A percentile compares a stretch with the other conserved stretches of the same genome.
These are phyloP conservation scores for Colletotrichum liriopes DNA, from an alignment of 2,329 filamentous ascomycete genomes.

Conservation along the genomic window DNA sequence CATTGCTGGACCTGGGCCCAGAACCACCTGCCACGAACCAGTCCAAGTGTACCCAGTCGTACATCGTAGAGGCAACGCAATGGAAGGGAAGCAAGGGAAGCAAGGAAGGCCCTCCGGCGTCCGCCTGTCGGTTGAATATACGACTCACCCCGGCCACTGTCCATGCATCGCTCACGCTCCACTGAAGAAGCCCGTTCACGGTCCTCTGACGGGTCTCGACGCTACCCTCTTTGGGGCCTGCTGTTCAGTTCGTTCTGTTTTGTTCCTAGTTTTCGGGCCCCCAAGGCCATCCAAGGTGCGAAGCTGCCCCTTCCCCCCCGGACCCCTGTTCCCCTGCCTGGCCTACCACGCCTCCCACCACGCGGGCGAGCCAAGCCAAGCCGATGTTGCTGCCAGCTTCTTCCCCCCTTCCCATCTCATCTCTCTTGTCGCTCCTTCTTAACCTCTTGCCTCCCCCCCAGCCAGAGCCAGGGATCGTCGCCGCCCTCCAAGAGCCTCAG, in stretches of 20 bases:
- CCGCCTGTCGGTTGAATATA: slow-evolving; percentile 7
- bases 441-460: slow-evolving; percentile 21
- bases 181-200: slow-evolving; percentile 32
- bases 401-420: slow-evolving; percentile 22
- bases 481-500: slow-evolving; percentile 23
- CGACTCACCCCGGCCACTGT: slow-evolving; percentile 16
- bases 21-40: slow-evolving; percentile 28
- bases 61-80: background rate
- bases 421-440: slow-evolving; percentile 22
- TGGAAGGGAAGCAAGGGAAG: background rate
- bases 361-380: slow-evolving; percentile 38
- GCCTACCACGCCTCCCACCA: slow-evolving; percentile 19
- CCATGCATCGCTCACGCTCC: slow-evolving; percentile 30
- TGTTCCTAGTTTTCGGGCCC: slow-evolving; percentile 32
- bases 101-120: background rate
- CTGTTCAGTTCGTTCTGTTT: background rate
- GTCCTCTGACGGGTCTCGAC: slow-evolving; percentile 19
- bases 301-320: slow-evolving; percentile 8
- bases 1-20: slow-evolving; percentile 10
- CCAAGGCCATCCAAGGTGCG: slow-evolving; percentile 7
- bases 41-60: slow-evolving; percentile 23
- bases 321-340: slow-evolving; percentile 22
- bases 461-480: slow-evolving; percentile 30
- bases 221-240: slow-evolving; percentile 1
- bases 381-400: slow-evolving; percentile 34